Base-by-base conservation (phyloP, 2,329 filamentous ascomycete species). In the Phaeosphaeriaceae sp. region DNA sequence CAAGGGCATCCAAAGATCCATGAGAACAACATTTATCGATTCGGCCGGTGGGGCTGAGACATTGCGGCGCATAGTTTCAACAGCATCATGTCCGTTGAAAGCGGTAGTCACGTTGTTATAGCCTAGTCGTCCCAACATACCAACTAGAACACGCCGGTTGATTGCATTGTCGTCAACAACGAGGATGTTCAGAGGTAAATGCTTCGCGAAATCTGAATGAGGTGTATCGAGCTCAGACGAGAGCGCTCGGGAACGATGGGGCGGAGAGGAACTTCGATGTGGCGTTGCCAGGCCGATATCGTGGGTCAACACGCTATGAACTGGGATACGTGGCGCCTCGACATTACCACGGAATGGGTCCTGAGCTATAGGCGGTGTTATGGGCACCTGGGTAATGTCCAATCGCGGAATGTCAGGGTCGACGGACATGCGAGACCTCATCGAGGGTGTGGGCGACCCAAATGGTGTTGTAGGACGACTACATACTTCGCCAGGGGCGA, bases 1-100 rank as follows among this genome's bases (percentile, higher is more conserved):
- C 56, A 85, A 77, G 1, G 87, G 87, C 86, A 90, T 90, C 87
- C 87, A 90, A 8, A 90, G 79, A 69, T 90, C 87, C 87, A 90
- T 90, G 35, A 89, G 73, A 18, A 90, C 79, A 2, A 87, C 79
- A 60, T 88, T 82, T 48, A 89, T 82, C 34, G 72, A 68, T 15
- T 66, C 55, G 21, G 57, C 64, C 21, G 55, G 42, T 46, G 65
- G 42, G 21, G 42, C 52, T 12, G 54, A 44, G 13, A 60, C 52
- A 20, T 74, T 68, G 40, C 77, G 76, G 43, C 75, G 70, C 77
- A 87, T 87, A 36, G 83, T 77, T 15, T 82, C 78, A 1, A 90
- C 85, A 0, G 87, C 87, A 63, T 89, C 85, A 37, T 81, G 79
- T 33, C 87, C 87, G 61, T 90, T 86, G 60, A 85, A 85, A 0